Conservation (phyloP, 345 rosid genomes). For the Punica granatum region DNA sequence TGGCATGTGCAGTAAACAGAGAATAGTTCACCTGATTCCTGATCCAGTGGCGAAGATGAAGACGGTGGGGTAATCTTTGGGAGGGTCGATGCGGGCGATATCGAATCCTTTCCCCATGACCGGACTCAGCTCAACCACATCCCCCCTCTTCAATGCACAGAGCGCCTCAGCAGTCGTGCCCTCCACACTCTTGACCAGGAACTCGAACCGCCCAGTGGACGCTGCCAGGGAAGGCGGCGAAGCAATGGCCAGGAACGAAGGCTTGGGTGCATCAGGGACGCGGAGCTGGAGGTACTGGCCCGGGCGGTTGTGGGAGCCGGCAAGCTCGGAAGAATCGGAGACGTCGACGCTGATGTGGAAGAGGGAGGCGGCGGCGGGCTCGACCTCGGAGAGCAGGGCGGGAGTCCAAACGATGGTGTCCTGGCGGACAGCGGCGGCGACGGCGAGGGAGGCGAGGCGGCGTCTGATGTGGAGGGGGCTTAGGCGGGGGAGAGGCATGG, state of each 20-base stretch:
- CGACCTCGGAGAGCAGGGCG: conserved; percentile 51
- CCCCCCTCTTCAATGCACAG: conserved; percentile 71
- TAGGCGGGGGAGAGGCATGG: conserved; percentile 13
- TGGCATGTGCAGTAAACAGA: too few species aligned
- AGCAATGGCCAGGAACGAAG: conserved; percentile 77
- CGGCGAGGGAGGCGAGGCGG: conserved; percentile 34
- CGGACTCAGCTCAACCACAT: conserved; percentile 70
- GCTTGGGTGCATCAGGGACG: conserved; percentile 52
- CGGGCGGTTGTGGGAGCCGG: conserved; percentile 44
- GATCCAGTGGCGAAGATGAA: conserved; percentile 95
- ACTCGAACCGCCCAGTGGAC: conserved; percentile 59
- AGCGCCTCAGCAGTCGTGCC: conserved; percentile 92
- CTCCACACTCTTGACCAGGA: conserved; percentile 72
- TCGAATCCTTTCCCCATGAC: conserved; percentile 78
- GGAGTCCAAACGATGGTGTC: conserved; percentile 72
- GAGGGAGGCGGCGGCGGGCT: conserved; percentile 71
- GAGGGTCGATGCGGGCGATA: conserved; percentile 58
- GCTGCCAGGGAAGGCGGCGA: conserved; percentile 67
- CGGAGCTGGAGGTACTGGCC: conserved; percentile 96
- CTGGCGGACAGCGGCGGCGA: conserved; percentile 61
- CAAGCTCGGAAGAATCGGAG: conserved; percentile 69
- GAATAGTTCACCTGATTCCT: conserved; percentile 59
- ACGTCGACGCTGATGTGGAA: conserved; percentile 77
- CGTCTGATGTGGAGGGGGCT: conserved; percentile 22
- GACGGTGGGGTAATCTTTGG: conserved; percentile 50